Base-by-base conservation (phyloP, 2,329 filamentous ascomycete genomes). In the Pezicula neosporulosa region DNA sequence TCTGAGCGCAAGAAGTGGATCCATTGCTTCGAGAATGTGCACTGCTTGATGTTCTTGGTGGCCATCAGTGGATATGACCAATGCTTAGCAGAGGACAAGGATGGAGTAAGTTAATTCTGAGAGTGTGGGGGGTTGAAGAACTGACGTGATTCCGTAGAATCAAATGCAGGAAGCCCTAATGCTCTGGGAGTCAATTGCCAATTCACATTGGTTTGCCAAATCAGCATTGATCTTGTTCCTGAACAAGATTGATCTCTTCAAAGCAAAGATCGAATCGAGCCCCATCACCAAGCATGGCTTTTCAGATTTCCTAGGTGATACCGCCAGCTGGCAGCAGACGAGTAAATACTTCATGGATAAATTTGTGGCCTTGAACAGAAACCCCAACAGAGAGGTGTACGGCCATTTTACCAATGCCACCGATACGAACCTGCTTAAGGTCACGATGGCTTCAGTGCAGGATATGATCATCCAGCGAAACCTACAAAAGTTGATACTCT, bases 51-150 rank as follows among this genome's bases (percentile, higher is more conserved):
- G 38, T 97, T 97, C 73, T 81, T 97, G 60, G 93, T 96, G 48
- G 92, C 93, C 44, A 92, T 97, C 62, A 96, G 91, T 58, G 93
- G 93, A 53, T 97, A 97, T 69, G 93, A 97, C 67, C 94, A 97
- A 70, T 96, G 92, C 64, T 75, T 97, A 45, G 90, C 97, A 3
- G 93, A 97, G 73, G 93, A 97, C 69, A 92, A 96, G 71, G 94
- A 96, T 68, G 92, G 92, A 57, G 91, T 96, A 78, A 75, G 90
- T 77, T 45, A 54, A 45, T 8, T 35, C 12, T 42, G 37, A 12
- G 7, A 19, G 36, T 18, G 37, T 36, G 6, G 18, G 12, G 27
- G 4, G 12, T 44, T 41, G 48, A 24, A n/a, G 21, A 36, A 37
- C 19, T 46, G 48, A 63, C 66, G 55, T 68, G 51, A 33, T 36